A percentile compares a stretch with the other conserved stretches of the same genome.
These are phyloP conservation scores for Botrytis cinerea DNA, from an alignment of 2,329 filamentous ascomycete genomes.

Conservation along the genomic window DNA sequence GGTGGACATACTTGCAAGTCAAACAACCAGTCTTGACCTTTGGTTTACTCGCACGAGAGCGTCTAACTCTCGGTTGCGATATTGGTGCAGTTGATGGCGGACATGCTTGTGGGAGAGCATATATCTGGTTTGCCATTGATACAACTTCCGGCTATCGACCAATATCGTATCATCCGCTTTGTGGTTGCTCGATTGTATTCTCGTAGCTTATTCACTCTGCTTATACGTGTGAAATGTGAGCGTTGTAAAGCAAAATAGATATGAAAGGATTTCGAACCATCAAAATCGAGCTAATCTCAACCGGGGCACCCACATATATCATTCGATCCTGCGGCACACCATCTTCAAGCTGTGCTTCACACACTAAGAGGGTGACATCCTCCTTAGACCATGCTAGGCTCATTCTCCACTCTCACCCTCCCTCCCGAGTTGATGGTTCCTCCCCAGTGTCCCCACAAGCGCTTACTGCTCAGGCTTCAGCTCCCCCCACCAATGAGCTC, in stretches of 20 bases:
- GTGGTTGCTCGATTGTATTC: neutral
- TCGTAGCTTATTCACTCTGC: neutral
- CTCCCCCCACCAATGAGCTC: neutral
- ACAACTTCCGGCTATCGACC: neutral
- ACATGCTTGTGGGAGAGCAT: slow-evolving; percentile 7
- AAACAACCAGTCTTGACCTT: slow-evolving; percentile 41
- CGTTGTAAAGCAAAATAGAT: neutral
- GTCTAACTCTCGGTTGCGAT: slow-evolving; percentile 15
- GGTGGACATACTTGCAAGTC: slow-evolving; percentile 40
- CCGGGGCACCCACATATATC: slow-evolving; percentile 8
- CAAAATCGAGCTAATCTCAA: slow-evolving; percentile 3
- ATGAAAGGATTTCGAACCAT: slow-evolving; percentile 1
- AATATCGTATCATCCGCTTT: neutral
- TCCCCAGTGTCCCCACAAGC: slow-evolving; percentile 11
- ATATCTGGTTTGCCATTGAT: slow-evolving; percentile 15
- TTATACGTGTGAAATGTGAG: neutral
- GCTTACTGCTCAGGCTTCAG: slow-evolving; percentile 16
- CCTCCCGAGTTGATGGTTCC: slow-evolving; percentile 18
- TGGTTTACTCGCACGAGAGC: slow-evolving; percentile 38
- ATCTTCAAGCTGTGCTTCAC: slow-evolving; percentile 9
- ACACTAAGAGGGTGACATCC: neutral
- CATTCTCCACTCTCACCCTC: slow-evolving; percentile 13
- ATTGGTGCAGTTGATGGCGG: neutral
- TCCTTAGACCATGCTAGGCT: neutral
- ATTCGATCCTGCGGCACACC: slow-evolving; percentile 6